A percentile compares a stretch with the other conserved stretches of the same genome.
These are phyloP conservation scores for Fusarium decemcellulare DNA, from an alignment of 2,329 filamentous ascomycete species.

Conservation along the genomic window DNA sequence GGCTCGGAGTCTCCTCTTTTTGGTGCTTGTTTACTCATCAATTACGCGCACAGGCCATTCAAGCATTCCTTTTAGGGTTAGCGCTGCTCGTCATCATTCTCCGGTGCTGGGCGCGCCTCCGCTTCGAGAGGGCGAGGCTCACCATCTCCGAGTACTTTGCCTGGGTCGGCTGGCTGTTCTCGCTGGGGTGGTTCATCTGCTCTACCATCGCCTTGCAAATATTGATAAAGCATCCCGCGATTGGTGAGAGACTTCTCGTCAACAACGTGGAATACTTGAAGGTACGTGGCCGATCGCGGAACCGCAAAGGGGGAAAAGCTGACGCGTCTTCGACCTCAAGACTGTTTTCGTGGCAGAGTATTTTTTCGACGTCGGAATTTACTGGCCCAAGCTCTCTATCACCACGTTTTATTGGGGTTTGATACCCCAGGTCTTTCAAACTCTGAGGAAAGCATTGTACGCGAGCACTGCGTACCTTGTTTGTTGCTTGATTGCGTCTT, in stretches of 20 bases:
- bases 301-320: background rate
- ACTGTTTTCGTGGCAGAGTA: conserved; percentile 15
- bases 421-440: conserved; percentile 10
- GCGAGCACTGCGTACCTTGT: background rate
- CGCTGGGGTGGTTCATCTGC: conserved; percentile 9
- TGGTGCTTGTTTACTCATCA: background rate
- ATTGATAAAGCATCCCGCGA: background rate
- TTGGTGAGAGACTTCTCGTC: background rate
- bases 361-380: conserved; percentile 20
- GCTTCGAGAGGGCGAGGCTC: background rate
- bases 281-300: background rate
- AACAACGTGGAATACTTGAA: background rate
- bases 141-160: conserved; percentile 2
- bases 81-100: conserved; percentile 5
- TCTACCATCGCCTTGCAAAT: conserved; percentile 6
- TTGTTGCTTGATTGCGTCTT: background rate
- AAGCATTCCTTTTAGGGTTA: background rate
- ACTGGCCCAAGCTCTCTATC: conserved; percentile 20
- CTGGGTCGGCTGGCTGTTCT: conserved; percentile 14
- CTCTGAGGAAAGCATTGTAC: background rate
- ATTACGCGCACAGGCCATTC: background rate
- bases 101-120: conserved; percentile 7
- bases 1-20: too few relatives aligned
- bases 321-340: background rate
- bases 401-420: conserved; percentile 22